A percentile compares a stretch with the other conserved stretches of the same genome.
phyloP scores from a whole-genome alignment of 2,329 filamentous ascomycete genomes.

The Sporothrix brasiliensis region DNA sequence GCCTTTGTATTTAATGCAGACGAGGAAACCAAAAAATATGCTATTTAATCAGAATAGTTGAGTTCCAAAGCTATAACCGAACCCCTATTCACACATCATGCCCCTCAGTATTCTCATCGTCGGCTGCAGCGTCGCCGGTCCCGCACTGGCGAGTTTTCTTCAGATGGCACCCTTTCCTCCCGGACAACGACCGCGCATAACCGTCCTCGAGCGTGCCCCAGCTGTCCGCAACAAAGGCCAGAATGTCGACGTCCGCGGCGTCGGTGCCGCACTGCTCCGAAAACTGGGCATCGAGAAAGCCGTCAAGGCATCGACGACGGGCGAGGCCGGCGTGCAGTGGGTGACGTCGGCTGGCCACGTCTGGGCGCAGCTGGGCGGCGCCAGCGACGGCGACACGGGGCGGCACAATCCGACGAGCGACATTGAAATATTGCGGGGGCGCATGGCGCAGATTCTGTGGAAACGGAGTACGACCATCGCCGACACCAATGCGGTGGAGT shows the following conservation, averaged over 20 bases:
- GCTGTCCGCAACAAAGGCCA: conserved; percentile 47
- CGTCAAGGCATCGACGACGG: conserved; percentile 40
- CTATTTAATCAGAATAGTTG: background rate
- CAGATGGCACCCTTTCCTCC: conserved; percentile 34
- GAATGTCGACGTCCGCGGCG: conserved; percentile 52
- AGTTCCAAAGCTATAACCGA: too few species aligned
- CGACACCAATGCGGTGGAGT: conserved; percentile 39
- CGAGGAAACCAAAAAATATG: background rate
- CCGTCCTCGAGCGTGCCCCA: conserved; percentile 49
- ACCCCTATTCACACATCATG: background rate
- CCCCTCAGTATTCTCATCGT: conserved; percentile 49
- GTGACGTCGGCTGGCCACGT: conserved; percentile 41
- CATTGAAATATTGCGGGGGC: conserved; percentile 45
- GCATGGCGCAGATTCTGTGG: conserved; percentile 43
- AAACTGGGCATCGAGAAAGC: conserved; percentile 47
- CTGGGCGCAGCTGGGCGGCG: conserved; percentile 40
- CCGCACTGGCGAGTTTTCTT: conserved; percentile 49
- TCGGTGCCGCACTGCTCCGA: conserved; percentile 47
- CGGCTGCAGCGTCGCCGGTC: conserved; percentile 52
- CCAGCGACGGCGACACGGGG: conserved; percentile 39
- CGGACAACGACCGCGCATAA: conserved; percentile 39
- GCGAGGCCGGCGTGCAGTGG: conserved; percentile 37
- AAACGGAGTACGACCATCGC: conserved; percentile 4
- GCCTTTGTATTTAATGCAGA: background rate
- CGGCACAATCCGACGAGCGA: conserved; percentile 43